Evolutionary conservation across 2,329 filamentous ascomycete species (phyloP).

Genomic region (Monascus ruber): DNA sequence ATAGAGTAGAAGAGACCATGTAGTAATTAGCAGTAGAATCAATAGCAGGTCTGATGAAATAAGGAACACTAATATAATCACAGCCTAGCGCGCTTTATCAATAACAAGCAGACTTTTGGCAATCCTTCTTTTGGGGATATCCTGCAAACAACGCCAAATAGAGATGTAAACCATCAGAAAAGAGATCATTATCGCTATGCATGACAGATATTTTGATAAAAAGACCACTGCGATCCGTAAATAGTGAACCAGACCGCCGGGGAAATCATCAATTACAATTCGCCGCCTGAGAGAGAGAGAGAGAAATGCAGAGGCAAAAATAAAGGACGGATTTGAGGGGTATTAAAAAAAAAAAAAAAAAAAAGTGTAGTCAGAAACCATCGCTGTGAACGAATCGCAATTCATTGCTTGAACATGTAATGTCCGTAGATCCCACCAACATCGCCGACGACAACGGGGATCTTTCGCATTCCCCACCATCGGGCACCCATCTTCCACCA

Average conservation of each 20-base stretch:
- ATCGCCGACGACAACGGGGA: slow-evolving; percentile 44
- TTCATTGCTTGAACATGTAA: slow-evolving; percentile 47
- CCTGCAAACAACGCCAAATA: no score
- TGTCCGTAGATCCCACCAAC: slow-evolving; percentile 49
- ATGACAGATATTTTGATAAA: slow-evolving; percentile 7
- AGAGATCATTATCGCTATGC: slow-evolving; percentile 17
- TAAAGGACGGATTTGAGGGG: no score
- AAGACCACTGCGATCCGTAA: slow-evolving; percentile 10
- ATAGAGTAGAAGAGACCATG: no score
- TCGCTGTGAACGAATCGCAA: slow-evolving; percentile 3
- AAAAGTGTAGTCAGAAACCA: slow-evolving; percentile 7
- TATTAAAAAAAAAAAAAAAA: background rate
- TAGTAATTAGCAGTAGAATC: no score
- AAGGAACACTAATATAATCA: no score
- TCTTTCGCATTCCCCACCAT: slow-evolving; percentile 73
- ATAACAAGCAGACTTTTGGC: no score
- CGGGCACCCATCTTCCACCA: slow-evolving; percentile 76
- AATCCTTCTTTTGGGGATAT: no score
- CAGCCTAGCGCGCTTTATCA: no score
- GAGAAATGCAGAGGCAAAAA: no score
- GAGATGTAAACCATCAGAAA: background rate
- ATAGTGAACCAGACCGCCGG: slow-evolving; percentile 9
- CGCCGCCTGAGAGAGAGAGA: no score
- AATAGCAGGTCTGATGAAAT: no score
- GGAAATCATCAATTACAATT: slow-evolving; percentile 16